A percentile compares a stretch with the other conserved stretches of the same genome.
Evolutionary conservation across 306 rosid species (phyloP).

Genomic region (Medicago arabica): DNA sequence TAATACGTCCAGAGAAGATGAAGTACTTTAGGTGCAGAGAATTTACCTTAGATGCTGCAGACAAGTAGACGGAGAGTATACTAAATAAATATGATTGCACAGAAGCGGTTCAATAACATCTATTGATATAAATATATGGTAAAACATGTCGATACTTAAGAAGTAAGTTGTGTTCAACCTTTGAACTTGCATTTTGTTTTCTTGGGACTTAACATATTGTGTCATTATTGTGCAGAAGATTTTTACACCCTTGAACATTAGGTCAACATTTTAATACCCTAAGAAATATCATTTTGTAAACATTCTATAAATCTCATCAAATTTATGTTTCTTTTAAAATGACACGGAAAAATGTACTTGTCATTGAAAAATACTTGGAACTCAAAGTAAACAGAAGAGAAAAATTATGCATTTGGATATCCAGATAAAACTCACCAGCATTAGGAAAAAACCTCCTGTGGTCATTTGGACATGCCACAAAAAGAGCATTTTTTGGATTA

Average conservation of each 20-base stretch:
- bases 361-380: slow-evolving; percentile 11
- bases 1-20: slow-evolving; percentile 79
- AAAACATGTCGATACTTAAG: neutral
- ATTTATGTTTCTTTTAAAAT: neutral
- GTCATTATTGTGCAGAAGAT: neutral
- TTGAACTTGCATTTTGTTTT: slow-evolving; percentile 4
- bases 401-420: slow-evolving; percentile 4
- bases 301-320: neutral
- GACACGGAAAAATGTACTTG: slow-evolving; percentile 3
- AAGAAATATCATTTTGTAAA: neutral
- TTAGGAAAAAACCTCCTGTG: slow-evolving; percentile 81
- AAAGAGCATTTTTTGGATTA: slow-evolving; percentile 73
- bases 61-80: slow-evolving; percentile 38
- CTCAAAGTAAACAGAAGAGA: slow-evolving; percentile 12
- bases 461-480: slow-evolving; percentile 78
- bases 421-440: slow-evolving; percentile 60
- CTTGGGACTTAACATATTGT: neutral
- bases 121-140: neutral
- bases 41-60: slow-evolving; percentile 85
- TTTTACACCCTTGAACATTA: neutral
- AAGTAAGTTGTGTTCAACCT: slow-evolving; percentile 6
- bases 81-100: slow-evolving; percentile 44
- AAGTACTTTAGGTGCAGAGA: slow-evolving; percentile 86
- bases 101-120: slow-evolving; percentile 23
- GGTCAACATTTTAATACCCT: slow-evolving; percentile 1